These are phyloP conservation scores for Paracoccidioides brasiliensis DNA, from an alignment of 2,329 filamentous ascomycete species.

Conservation along the genomic window DNA sequence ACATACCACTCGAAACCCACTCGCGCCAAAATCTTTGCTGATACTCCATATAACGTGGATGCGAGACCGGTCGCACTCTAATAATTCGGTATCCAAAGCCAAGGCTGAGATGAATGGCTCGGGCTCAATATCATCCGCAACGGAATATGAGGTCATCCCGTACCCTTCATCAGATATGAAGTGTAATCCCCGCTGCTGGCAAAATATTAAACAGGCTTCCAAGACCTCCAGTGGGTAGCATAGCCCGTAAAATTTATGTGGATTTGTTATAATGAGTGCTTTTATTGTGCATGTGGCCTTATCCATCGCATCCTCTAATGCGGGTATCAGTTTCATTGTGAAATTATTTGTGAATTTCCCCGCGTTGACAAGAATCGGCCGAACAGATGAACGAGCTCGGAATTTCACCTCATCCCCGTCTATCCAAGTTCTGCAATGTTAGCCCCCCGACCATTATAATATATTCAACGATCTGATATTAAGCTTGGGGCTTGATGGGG, in stretches of 20 bases:
- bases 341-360: conserved; percentile 10
- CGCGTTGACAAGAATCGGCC: conserved; percentile 12
- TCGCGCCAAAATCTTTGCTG: conserved; percentile 14
- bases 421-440: conserved; percentile 1
- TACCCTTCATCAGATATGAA: conserved; percentile 20
- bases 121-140: conserved; percentile 8
- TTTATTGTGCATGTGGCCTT: conserved; percentile 10
- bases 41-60: conserved; percentile 15
- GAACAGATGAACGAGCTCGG: conserved; percentile 9
- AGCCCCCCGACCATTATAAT: not conserved
- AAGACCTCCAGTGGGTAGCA: conserved; percentile 15
- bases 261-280: conserved; percentile 17
- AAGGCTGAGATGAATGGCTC: conserved; percentile 12
- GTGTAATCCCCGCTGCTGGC: conserved; percentile 13
- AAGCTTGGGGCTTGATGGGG: not conserved
- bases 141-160: conserved; percentile 12
- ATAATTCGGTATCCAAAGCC: conserved; percentile 7
- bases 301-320: conserved; percentile 10
- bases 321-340: conserved; percentile 8
- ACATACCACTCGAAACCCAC: conserved; percentile 13
- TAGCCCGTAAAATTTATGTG: conserved; percentile 17
- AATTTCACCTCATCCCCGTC: conserved; percentile 15
- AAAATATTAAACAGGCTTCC: conserved; percentile 14
- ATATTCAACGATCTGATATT: not conserved
- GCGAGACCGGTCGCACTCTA: conserved; percentile 11